Percentiles rank a stretch among this genome's conserved stretches.
phyloP scores from a whole-genome alignment of 129 eudicot species.

The sunflower (Helianthus annuus) region HanXRQr2.0-SUNRISE NC_035440.2:103341355-103341854 shows the following conservation, averaged over 20 bases:
- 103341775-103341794: conserved; percentile 53
- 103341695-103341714: neutral
- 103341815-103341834: conserved; percentile 93
- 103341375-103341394: too few relatives aligned
- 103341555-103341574: conserved; percentile 14
- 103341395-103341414: too few relatives aligned
- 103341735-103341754: neutral
- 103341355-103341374: too few relatives aligned
- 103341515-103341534: neutral
- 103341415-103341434: too few relatives aligned
- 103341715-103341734: conserved; percentile 2
- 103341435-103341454: too few relatives aligned
- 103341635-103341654: conserved; percentile 70
- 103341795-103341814: conserved; percentile 95
- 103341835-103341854: conserved; percentile 89
- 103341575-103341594: conserved; percentile 50
- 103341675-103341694: neutral
- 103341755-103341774: neutral
- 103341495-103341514: neutral
- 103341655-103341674: conserved; percentile 68
- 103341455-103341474: too few relatives aligned
- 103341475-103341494: too few relatives aligned
- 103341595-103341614: conserved; percentile 62
- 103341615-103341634: conserved; percentile 66
- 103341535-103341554: neutral